A percentile compares a stretch with the other conserved stretches of the same genome.
These are phyloP conservation scores for Massarina eburnea DNA, from an alignment of 2,329 filamentous ascomycete species.

Conservation along the genomic window DNA sequence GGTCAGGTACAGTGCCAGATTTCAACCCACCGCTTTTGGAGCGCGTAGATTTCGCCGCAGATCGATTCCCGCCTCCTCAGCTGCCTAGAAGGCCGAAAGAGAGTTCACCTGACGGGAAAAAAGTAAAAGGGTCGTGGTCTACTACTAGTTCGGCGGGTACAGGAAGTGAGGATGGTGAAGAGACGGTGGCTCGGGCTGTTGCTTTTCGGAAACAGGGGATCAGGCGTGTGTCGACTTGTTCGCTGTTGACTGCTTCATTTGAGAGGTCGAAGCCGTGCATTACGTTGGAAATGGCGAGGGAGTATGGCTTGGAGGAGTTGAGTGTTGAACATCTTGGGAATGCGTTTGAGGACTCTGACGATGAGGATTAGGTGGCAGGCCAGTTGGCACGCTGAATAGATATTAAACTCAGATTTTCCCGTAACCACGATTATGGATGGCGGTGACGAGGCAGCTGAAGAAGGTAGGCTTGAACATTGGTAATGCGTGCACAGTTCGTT, in stretches of 20 bases:
- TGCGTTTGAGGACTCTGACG: slow-evolving; percentile 6
- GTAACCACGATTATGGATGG: too few species aligned
- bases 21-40: slow-evolving; percentile 17
- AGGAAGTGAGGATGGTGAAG: neutral
- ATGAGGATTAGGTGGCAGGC: too few species aligned
- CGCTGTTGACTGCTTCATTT: slow-evolving; percentile 14
- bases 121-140: too few species aligned
- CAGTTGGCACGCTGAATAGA: too few species aligned
- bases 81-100: neutral
- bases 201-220: slow-evolving; percentile 11
- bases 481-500: too few species aligned
- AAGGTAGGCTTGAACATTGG: neutral
- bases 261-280: neutral
- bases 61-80: neutral
- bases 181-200: slow-evolving; percentile 3
- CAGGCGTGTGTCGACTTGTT: slow-evolving; percentile 4
- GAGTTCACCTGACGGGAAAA: too few species aligned
- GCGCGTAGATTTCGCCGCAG: neutral
- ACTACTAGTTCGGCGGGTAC: neutral
- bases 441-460: too few species aligned
- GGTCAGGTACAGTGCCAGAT: slow-evolving; percentile 4
- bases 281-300: slow-evolving; percentile 5
- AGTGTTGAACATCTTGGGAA: slow-evolving; percentile 5
- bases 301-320: slow-evolving; percentile 4
- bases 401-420: too few species aligned